phyloP scores from a whole-genome alignment of 805 yeast genomes.

The Zygosaccharomyces kombuchaensis region DNA sequence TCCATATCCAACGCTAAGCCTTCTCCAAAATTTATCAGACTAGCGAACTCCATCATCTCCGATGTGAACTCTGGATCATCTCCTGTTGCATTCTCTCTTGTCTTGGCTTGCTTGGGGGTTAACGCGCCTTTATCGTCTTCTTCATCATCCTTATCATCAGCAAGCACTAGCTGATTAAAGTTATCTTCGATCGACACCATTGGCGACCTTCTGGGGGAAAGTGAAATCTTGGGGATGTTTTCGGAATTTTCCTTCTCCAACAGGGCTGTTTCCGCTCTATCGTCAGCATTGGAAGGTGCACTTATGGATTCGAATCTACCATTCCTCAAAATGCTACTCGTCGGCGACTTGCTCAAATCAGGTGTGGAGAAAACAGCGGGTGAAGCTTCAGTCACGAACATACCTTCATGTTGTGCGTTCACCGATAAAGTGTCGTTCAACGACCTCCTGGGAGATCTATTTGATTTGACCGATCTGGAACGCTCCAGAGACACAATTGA shows the following conservation, averaged over 20 bases:
- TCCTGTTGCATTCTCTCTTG: constrained; percentile 1
- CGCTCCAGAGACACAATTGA: constrained; percentile 71
- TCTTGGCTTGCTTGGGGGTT: background rate
- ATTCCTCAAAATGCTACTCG: constrained; percentile 36
- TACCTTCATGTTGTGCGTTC: constrained; percentile 45
- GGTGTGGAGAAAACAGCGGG: constrained; percentile 33
- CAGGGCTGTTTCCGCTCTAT: background rate
- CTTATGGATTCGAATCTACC: constrained; percentile 33
- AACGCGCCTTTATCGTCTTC: too few relatives aligned
- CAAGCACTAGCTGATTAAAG: constrained; percentile 23
- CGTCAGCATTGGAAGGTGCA: constrained; percentile 16
- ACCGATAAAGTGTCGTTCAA: constrained; percentile 34
- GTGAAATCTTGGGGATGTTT: background rate
- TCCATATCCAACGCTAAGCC: constrained; percentile 37
- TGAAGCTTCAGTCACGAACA: constrained; percentile 41
- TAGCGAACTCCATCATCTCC: constrained; percentile 44
- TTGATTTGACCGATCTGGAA: constrained; percentile 54
- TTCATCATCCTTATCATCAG: constrained; percentile 13
- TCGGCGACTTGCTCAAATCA: constrained; percentile 37
- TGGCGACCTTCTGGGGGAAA: constrained; percentile 13
- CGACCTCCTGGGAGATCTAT: constrained; percentile 31
- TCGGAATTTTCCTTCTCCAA: constrained; percentile 1
- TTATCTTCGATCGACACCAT: constrained; percentile 31
- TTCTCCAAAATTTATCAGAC: constrained; percentile 44
- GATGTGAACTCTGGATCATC: constrained; percentile 37